Conservation (phyloP, 495 filamentous ascomycete genomes). For the Aspergillus cavernicola region DNA sequence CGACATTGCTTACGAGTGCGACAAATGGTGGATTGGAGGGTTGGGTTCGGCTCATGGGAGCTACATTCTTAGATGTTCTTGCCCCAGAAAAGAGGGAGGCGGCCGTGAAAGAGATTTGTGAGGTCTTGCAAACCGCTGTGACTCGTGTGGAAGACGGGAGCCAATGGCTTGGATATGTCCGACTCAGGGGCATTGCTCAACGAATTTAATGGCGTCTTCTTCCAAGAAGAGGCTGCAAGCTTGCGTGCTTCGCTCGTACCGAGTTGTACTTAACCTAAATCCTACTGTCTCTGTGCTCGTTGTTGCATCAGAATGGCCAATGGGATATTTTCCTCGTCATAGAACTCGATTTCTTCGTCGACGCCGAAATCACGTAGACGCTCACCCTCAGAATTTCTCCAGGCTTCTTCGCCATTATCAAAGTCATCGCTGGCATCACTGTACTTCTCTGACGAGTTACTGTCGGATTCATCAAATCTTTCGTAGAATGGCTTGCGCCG, state of each 20-base stretch:
- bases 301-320: slow-evolving; percentile 46
- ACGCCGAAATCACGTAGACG: slow-evolving; percentile 85
- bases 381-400: slow-evolving; percentile 86
- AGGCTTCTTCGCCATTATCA: slow-evolving; percentile 57
- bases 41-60: slow-evolving; percentile 66
- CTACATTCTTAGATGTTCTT: slow-evolving; percentile 52
- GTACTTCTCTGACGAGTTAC: slow-evolving; percentile 19
- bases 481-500: slow-evolving; percentile 50
- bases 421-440: slow-evolving; percentile 23
- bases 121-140: slow-evolving; percentile 51
- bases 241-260: too few relatives aligned
- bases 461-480: slow-evolving; percentile 36
- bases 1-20: slow-evolving; percentile 53
- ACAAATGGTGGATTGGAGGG: slow-evolving; percentile 60
- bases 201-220: slow-evolving; percentile 13
- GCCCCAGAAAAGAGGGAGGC: slow-evolving; percentile 48
- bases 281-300: slow-evolving; percentile 18
- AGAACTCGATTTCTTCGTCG: slow-evolving; percentile 75
- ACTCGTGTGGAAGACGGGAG: slow-evolving; percentile 53
- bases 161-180: slow-evolving; percentile 65
- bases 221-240: background rate
- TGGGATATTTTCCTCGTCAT: slow-evolving; percentile 79
- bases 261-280: background rate
- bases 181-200: slow-evolving; percentile 62
- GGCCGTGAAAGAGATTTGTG: slow-evolving; percentile 52